Conservation (phyloP, 257 asterid species). For the Rauvolfia tetraphylla region DNA sequence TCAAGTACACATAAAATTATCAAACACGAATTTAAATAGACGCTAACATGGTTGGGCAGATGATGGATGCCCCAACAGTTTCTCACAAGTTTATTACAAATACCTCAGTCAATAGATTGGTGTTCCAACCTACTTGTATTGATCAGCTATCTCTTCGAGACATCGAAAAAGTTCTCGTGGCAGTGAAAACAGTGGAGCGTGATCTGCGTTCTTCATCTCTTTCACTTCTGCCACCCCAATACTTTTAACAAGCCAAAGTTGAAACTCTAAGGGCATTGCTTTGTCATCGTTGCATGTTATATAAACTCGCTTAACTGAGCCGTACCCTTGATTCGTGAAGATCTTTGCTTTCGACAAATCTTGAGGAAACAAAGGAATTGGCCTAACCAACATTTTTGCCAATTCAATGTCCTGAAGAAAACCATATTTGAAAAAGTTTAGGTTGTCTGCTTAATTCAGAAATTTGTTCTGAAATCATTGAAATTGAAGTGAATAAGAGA, state of each 20-base stretch:
- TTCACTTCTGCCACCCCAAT: not conserved
- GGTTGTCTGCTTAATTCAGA: not conserved
- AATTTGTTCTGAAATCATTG: not conserved
- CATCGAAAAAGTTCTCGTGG: not conserved
- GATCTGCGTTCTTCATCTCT: slow-evolving; percentile 5
- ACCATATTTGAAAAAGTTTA: not conserved
- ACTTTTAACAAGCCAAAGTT: not conserved
- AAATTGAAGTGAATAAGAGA: not conserved
- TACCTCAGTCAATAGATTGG: too few relatives aligned
- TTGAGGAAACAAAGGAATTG: not conserved
- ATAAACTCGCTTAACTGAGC: slow-evolving; percentile 1
- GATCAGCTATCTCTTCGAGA: not conserved
- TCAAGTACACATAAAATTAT: too few relatives aligned
- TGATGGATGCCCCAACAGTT: too few relatives aligned
- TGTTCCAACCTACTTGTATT: not conserved
- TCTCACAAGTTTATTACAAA: too few relatives aligned
- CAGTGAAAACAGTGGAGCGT: not conserved
- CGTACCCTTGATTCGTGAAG: not conserved
- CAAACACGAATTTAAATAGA: too few relatives aligned
- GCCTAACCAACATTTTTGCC: slow-evolving; percentile 9
- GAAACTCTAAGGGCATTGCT: slow-evolving; percentile 1
- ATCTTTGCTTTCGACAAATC: not conserved
- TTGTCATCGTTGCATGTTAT: not conserved
- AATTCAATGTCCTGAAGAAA: slow-evolving; percentile 5
- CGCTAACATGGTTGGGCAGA: too few relatives aligned